A percentile compares a stretch with the other conserved stretches of the same genome.
phyloP scores from a whole-genome alignment of 768 basidiomycete genomes.

The Leccinellum rugosiceps region DNA sequence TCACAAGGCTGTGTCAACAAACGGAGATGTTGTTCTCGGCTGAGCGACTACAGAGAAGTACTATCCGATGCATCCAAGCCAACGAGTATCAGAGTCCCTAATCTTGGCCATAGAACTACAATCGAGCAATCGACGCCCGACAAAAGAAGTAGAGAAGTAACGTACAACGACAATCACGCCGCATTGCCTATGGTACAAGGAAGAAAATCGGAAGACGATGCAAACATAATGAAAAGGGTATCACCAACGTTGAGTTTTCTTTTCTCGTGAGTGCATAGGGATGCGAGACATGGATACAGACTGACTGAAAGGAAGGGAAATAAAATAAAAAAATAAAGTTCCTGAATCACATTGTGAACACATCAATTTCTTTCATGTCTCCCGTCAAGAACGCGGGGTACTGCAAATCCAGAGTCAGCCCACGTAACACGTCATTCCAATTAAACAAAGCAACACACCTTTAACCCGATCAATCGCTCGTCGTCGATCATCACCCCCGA shows the following conservation, averaged over 20 bases:
- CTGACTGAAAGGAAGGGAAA: background rate
- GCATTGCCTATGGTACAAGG: background rate
- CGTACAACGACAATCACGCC: background rate
- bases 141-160: background rate
- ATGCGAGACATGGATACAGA: background rate
- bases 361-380: constrained; percentile 33
- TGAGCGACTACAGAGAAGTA: too few species aligned
- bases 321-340: too few species aligned
- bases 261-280: background rate
- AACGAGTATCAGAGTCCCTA: background rate
- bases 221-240: background rate
- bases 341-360: constrained; percentile 29
- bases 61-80: background rate
- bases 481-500: constrained; percentile 44
- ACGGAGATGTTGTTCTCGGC: too few species aligned
- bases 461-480: constrained; percentile 38
- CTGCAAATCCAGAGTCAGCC: constrained; percentile 4
- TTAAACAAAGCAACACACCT: constrained; percentile 24
- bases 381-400: constrained; percentile 27
- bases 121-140: background rate
- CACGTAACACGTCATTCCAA: background rate
- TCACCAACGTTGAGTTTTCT: background rate
- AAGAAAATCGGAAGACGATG: background rate
- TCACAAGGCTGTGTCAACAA: too few species aligned
- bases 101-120: background rate